Base-by-base conservation (phyloP, 768 basidiomycete species). In the Sporobolomyces pararoseus region DNA sequence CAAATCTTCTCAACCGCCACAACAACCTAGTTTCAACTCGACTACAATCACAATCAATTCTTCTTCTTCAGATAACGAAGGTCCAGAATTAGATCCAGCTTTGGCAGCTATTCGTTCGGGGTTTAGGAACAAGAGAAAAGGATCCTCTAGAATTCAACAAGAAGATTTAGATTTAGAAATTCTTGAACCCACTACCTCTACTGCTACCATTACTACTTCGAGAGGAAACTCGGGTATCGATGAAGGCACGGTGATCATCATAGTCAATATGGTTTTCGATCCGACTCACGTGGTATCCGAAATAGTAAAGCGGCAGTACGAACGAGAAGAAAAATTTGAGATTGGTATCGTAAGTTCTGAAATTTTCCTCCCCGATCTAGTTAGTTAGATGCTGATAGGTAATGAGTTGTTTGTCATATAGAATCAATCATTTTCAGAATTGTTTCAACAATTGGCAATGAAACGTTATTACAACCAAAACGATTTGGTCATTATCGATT, bases 401-500 rank as follows among this genome's bases (percentile, higher is more conserved):
- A 42, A 17, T 42, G 10, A 54, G 25, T 54, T 54, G 52, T 54
- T 12, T 6, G 35, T 19, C 13, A 27, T 31, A 16, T 58, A 72
- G 71, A 51, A 55, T 47, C 46, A 72, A 39, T 34, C 66, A 19
- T 72, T 72, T 53, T 39, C 63, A 2, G 1, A 25, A 19, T 42
- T 72, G 46, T 72, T 68, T 59, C 58, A 65, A 50, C 21, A 7
- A 3, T 47, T 72, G 51, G 59, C 63, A 10, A 13, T 32, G 21
- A 42, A 39, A 4, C 63, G 63, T 7, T n/a, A 31, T 23, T 35
- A 67, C 25, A 29, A 63, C 10, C 34, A 21, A 21, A 34, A 14
- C 42, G 12, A 59, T 17, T 57, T 72, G 42, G 55, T 71, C 62
- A 25, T 72, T 29, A 53, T 59, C 34, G n/a, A n/a, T n/a, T n/a